Evolutionary conservation across 1,284 basidiomycete genomes (phyloP).

Genomic region (Tilletia walkeri): DNA sequence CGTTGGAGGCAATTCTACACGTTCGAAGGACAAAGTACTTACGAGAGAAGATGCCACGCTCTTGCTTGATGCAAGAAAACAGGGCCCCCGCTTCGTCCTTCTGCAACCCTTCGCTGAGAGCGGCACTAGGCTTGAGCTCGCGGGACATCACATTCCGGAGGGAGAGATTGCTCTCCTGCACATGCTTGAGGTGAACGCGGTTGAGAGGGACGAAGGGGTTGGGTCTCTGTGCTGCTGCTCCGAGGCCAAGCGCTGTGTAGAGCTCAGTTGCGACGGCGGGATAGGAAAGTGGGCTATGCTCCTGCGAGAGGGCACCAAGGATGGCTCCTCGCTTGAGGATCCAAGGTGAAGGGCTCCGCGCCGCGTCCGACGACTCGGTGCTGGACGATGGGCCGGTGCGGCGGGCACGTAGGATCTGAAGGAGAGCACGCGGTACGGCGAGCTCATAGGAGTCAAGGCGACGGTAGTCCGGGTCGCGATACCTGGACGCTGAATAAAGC

Average conservation of each 20-base stretch:
- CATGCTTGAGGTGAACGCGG: background rate
- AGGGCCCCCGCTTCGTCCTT: background rate
- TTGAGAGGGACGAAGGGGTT: background rate
- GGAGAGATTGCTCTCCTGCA: background rate
- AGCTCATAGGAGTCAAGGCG: constrained; percentile 76
- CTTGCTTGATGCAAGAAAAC: constrained; percentile 6
- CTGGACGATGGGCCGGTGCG: background rate
- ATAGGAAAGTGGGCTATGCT: constrained; percentile 26
- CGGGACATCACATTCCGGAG: constrained; percentile 12
- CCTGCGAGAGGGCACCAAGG: constrained; percentile 35
- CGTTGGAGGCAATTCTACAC: too few relatives aligned
- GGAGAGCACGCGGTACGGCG: constrained; percentile 66
- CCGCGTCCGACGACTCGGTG: background rate
- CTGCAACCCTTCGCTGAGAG: background rate
- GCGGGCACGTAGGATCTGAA: constrained; percentile 29
- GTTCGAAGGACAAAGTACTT: background rate
- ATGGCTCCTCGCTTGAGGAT: constrained; percentile 29
- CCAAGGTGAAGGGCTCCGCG: background rate
- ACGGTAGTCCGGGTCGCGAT: constrained; percentile 75
- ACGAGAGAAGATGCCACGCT: constrained; percentile 16
- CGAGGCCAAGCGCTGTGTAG: background rate
- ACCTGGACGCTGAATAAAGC: constrained; percentile 70
- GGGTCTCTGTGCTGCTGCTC: background rate
- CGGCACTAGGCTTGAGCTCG: background rate
- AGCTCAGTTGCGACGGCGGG: constrained; percentile 2